A percentile compares a stretch with the other conserved stretches of the same genome.
These are phyloP conservation scores for Metarhizium guizhouense DNA, from an alignment of 2,329 filamentous ascomycete genomes.

Conservation along the genomic window DNA sequence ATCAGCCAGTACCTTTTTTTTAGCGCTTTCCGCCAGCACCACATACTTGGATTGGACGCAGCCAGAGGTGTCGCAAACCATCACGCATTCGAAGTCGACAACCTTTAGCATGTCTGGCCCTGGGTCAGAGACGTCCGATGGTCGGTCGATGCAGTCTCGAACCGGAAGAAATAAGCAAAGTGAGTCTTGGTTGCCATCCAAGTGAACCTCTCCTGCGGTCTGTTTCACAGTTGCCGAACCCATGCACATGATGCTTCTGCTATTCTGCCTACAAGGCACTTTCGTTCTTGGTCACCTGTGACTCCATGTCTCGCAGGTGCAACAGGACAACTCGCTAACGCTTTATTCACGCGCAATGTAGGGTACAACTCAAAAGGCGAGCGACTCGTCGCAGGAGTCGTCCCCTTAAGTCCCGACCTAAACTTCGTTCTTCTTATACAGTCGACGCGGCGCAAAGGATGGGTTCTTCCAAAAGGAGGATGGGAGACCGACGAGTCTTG, in stretches of 20 bases:
- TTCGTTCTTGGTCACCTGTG: neutral
- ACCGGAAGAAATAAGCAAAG: constrained; percentile 72
- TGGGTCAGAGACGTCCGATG: constrained; percentile 25
- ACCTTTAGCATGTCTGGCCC: constrained; percentile 25
- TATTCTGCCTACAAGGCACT: neutral
- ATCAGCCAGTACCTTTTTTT: constrained; percentile 1
- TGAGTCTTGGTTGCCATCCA: constrained; percentile 40
- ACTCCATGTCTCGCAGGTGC: neutral
- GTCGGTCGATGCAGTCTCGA: constrained; percentile 61
- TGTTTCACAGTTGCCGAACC: neutral
- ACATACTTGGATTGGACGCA: neutral
- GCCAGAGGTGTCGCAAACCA: constrained; percentile 1
- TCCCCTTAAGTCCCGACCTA: constrained; percentile 80
- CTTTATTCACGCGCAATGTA: constrained; percentile 30
- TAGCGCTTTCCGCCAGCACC: constrained; percentile 1
- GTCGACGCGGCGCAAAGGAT: constrained; percentile 81
- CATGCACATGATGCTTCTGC: neutral
- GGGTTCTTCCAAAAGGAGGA: constrained; percentile 95
- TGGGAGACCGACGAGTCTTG: constrained; percentile 95
- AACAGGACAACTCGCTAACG: constrained; percentile 8
- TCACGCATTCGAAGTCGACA: constrained; percentile 10
- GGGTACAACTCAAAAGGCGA: constrained; percentile 90
- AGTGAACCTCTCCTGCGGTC: neutral
- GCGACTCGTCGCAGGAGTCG: constrained; percentile 88
- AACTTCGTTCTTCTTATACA: constrained; percentile 87